Percentiles rank a stretch among this genome's conserved stretches.
Evolutionary conservation across 805 yeast genomes (phyloP).

Genomic region (Saccharomycopsis babjevae): DNA sequence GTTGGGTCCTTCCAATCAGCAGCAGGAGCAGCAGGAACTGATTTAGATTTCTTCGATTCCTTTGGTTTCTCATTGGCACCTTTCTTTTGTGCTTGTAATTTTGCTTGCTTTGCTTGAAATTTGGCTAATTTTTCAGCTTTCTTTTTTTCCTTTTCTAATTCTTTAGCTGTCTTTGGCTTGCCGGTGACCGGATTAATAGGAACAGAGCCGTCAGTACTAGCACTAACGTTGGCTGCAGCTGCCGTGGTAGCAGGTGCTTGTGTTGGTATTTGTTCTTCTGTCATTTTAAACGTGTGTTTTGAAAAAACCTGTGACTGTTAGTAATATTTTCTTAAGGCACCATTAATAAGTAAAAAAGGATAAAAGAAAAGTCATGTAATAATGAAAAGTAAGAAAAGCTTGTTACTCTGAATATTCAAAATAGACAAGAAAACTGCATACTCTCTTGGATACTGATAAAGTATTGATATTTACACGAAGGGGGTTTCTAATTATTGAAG

Average conservation of each 20-base stretch:
- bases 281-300: constrained; percentile 1
- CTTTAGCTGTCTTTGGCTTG: constrained; percentile 62
- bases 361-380: background rate
- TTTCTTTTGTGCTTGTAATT: constrained; percentile 39
- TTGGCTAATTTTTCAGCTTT: constrained; percentile 82
- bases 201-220: background rate
- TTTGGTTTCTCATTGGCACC: constrained; percentile 26
- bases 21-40: constrained; percentile 60
- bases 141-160: constrained; percentile 77
- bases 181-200: background rate
- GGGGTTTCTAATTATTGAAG: background rate
- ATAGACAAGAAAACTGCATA: background rate
- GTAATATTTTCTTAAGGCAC: background rate
- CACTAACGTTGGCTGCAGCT: background rate
- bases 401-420: background rate
- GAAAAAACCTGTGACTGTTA: background rate
- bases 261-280: constrained; percentile 4
- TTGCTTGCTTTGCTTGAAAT: constrained; percentile 73
- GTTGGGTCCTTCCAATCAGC: constrained; percentile 87
- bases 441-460: background rate
- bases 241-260: constrained; percentile 2
- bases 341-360: background rate
- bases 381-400: background rate
- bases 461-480: constrained; percentile 1
- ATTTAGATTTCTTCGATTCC: constrained; percentile 53